A percentile compares a stretch with the other conserved stretches of the same genome.
Conservation (phyloP, 495 filamentous ascomycete species). For the Letharia lupina region DNA sequence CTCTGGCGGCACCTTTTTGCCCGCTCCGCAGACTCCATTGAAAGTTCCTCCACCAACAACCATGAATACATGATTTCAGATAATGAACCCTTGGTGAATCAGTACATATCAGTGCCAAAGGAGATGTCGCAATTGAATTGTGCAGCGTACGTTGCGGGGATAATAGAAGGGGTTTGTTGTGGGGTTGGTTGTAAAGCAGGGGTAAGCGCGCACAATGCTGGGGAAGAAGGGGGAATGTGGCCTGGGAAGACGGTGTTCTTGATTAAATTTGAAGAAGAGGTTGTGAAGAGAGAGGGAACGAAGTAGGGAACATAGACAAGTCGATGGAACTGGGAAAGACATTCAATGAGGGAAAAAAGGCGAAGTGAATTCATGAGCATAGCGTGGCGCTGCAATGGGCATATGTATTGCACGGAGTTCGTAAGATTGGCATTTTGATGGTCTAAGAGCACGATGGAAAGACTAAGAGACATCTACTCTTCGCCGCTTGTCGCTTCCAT, state of each 20-base stretch:
- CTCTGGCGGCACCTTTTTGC: slow-evolving; percentile 89
- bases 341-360: too few species aligned
- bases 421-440: background rate
- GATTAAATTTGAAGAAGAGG: slow-evolving; percentile 77
- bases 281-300: slow-evolving; percentile 79
- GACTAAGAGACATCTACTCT: slow-evolving; percentile 39
- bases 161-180: slow-evolving; percentile 93
- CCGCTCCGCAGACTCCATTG: slow-evolving; percentile 81
- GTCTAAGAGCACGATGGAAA: background rate
- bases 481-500: slow-evolving; percentile 57
- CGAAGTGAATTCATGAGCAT: background rate
- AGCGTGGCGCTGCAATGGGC: slow-evolving; percentile 13
- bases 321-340: background rate
- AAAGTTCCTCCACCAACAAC: slow-evolving; percentile 75
- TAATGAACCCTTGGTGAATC: slow-evolving; percentile 92
- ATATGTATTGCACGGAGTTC: slow-evolving; percentile 12
- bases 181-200: slow-evolving; percentile 79
- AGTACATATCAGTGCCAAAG: slow-evolving; percentile 81
- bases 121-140: slow-evolving; percentile 97
- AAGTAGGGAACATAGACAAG: slow-evolving; percentile 13
- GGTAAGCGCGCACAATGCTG: slow-evolving; percentile 86
- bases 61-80: slow-evolving; percentile 98
- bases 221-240: slow-evolving; percentile 74
- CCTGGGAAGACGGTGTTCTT: slow-evolving; percentile 92
- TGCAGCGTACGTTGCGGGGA: slow-evolving; percentile 88